Base-by-base conservation (phyloP, 169 alveolate genomes). In the Plasmodium cynomolgi region DNA sequence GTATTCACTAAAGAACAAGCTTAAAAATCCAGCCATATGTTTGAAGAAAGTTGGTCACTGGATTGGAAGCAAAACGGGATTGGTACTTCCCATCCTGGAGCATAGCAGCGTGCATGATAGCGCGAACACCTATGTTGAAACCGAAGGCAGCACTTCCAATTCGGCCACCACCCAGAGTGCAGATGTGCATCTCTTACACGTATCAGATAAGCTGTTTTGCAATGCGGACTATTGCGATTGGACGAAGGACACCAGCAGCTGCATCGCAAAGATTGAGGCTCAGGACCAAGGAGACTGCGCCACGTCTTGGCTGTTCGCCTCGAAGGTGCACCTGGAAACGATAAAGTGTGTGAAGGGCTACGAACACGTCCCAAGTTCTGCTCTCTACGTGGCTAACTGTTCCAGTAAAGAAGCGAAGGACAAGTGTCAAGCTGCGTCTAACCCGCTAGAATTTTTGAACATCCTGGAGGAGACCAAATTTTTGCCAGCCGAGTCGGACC, bases 281-380 rank as follows among this genome's bases (percentile, higher is more conserved):
- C 29, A 20, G 23, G 90, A 82, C 20, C 80, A 82, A 5, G 79
- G 90, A 54, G 23, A n/a, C 23, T 82, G 90, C n/a, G 47, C 90
- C 0, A 82, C 58, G 0, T 82, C 90, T 1, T 82, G 90, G 77
- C 17, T 82, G 11, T 82, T 82, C 41, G 90, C 80, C 0, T 82
- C 90, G 33, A 82, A 82, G 54, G 6, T 31, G 13, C 79, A 54
- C 1, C 34, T 84, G 13, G 93, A 73, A 84, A n/a, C 84, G 1
- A 17, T 75, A 1, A 84, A 17, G n/a, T 73, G 93, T 7, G 39
- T 84, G 93, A 84, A 50, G 3, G 84, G 93, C 0, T 20, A 84
- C 77, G 56, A 74, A 5, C 77, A 72, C 9, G 8, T 41, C 2
- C 13, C 13, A 1, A 11, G 79, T 39, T 73, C 93, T 8, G 84